Evolutionary conservation across 129 eudicot genomes (phyloP), one percentile per base, ranked within the genome.

Genomic region (Smallanthus sonchifolius): DNA sequence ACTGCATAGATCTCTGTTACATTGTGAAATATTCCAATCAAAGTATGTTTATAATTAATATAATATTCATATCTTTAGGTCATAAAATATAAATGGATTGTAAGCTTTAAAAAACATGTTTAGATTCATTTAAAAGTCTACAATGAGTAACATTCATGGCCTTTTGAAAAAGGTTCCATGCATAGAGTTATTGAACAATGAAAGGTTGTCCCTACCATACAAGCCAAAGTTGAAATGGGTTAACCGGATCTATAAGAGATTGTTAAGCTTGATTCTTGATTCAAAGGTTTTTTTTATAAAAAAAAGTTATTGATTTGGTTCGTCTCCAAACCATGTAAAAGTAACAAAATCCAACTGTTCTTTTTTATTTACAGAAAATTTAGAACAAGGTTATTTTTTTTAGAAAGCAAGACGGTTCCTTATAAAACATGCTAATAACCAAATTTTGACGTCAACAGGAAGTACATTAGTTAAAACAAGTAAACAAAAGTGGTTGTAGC

Each of bases 1-100:
- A 73, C 30, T 40, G 16, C 56, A 56, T 60, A 73, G 39, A 73
- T 73, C 56, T 59, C 15, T 49, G 17, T 40, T 42, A 57, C 56
- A 57, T 38, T 11, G 40, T 54, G 3, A 36, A 70, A 70, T 37
- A 48, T 10, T 49, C 63, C 45, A 69, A 69, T 49, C 7, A 28
- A 61, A 5, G 43, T 61, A 62, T 62, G 36, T 35, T 62, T 20
- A 62, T 62, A 35, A 62, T 14, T 13, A 6, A 60, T 32, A 30
- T 60, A 9, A 57, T 5, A 30, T 35, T 62, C 24, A 36, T 62
- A 62, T 35, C 24, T 62, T 62, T 62, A 62, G 44, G 44, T 35
- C 44, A 62, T 35, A 15, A 35, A 35, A 15, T 34, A 34, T 35
- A 61, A 34, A 7, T 5, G 17, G 13, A 4, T 59, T 59, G 4